phyloP scores from a whole-genome alignment of 805 yeast species.

The Candida jianshihensis region DNA sequence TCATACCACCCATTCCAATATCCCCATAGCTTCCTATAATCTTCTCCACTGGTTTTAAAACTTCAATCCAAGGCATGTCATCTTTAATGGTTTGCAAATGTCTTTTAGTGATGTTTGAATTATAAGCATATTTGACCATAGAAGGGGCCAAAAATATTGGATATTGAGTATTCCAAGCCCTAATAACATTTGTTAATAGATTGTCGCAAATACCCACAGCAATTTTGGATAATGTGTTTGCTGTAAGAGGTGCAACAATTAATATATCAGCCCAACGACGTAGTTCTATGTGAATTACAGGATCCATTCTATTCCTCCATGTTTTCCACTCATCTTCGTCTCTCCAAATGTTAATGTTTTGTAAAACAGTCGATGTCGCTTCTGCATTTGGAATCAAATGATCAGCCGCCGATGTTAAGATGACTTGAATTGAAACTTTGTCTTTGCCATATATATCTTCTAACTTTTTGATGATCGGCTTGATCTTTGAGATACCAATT shows the following conservation, averaged over 20 bases:
- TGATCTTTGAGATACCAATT: conserved; percentile 75
- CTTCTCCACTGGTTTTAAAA: conserved; percentile 91
- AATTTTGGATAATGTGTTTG: conserved; percentile 85
- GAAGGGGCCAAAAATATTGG: conserved; percentile 93
- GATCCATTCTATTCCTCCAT: conserved; percentile 81
- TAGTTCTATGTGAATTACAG: conserved; percentile 89
- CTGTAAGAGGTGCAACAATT: conserved; percentile 89
- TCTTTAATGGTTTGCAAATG: conserved; percentile 72
- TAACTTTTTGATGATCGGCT: conserved; percentile 69
- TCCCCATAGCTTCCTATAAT: conserved; percentile 92
- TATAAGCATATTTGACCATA: conserved; percentile 90
- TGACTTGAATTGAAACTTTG: conserved; percentile 75
- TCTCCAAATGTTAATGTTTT: conserved; percentile 81
- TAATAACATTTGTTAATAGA: conserved; percentile 76
- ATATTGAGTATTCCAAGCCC: conserved; percentile 93
- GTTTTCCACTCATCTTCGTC: conserved; percentile 91
- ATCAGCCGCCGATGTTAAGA: conserved; percentile 79
- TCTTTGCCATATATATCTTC: conserved; percentile 73
- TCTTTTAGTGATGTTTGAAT: conserved; percentile 78
- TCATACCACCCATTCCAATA: conserved; percentile 99
- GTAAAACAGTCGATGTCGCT: conserved; percentile 8
- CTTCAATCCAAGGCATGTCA: conserved; percentile 93
- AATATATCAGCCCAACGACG: conserved; percentile 96
- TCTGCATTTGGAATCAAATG: conserved; percentile 60
- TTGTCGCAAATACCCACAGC: conserved; percentile 91